Evolutionary conservation across 2,329 filamentous ascomycete genomes (phyloP).

Genomic region (Rutstroemia sp.): DNA sequence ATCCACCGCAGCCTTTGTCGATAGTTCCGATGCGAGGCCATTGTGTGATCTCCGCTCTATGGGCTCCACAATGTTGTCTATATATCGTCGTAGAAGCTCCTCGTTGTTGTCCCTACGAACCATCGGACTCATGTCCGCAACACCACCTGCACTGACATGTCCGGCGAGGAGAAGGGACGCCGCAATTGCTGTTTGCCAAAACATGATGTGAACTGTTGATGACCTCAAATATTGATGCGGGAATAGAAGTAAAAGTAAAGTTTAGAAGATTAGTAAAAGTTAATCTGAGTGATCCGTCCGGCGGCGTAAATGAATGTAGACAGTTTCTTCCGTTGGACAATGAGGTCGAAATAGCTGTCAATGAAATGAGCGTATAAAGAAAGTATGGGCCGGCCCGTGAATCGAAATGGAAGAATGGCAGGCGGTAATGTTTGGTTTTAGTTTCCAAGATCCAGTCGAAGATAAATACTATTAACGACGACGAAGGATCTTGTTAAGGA

Average conservation of each 20-base stretch:
- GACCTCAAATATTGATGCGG: background rate
- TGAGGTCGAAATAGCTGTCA: background rate
- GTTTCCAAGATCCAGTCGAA: constrained; percentile 6
- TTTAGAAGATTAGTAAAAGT: constrained; percentile 8
- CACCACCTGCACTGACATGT: constrained; percentile 23
- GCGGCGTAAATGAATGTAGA: constrained; percentile 20
- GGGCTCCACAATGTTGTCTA: constrained; percentile 25
- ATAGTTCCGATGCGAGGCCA: constrained; percentile 1
- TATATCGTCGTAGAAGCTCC: constrained; percentile 25
- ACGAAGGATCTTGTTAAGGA: constrained; percentile 10
- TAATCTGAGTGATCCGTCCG: constrained; percentile 17
- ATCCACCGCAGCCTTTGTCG: constrained; percentile 3
- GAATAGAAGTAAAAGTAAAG: background rate
- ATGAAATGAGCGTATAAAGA: constrained; percentile 18
- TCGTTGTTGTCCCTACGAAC: constrained; percentile 14
- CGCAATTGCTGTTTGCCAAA: constrained; percentile 16
- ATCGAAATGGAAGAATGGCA: constrained; percentile 16
- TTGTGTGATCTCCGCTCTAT: constrained; percentile 20
- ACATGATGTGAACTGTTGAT: constrained; percentile 14
- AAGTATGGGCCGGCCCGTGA: constrained; percentile 22
- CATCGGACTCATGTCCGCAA: constrained; percentile 8
- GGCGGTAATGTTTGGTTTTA: constrained; percentile 21
- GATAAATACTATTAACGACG: constrained; percentile 10
- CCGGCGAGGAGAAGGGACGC: constrained; percentile 21
- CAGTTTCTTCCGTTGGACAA: constrained; percentile 13